Evolutionary conservation across 2,329 filamentous ascomycete genomes (phyloP).

Genomic region (Parastagonospora avenae): DNA sequence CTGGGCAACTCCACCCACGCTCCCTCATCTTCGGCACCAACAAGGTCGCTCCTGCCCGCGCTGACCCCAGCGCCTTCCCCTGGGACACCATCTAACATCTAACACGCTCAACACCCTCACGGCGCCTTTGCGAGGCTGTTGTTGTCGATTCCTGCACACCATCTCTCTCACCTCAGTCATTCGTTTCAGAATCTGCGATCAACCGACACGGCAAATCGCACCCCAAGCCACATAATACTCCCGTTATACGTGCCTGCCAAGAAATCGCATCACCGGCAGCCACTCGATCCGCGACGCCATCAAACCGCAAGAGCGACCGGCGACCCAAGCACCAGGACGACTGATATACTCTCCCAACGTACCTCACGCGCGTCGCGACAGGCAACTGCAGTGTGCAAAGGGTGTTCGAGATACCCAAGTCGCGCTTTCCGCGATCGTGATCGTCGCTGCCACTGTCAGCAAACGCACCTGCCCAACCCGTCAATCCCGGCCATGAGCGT

Average conservation of each 20-base stretch:
- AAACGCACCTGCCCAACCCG: conserved; percentile 5
- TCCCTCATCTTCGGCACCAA: conserved; percentile 11
- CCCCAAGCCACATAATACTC: conserved; percentile 20
- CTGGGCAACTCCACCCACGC: conserved; percentile 4
- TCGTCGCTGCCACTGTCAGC: conserved; percentile 12
- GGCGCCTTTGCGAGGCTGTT: conserved; percentile 23
- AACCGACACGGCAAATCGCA: conserved; percentile 15
- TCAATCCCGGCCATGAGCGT: conserved; percentile 18
- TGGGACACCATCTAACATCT: conserved; percentile 14
- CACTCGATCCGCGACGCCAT: conserved; percentile 21
- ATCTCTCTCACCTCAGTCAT: conserved; percentile 45
- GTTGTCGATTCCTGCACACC: conserved; percentile 15
- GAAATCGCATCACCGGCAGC: conserved; percentile 22
- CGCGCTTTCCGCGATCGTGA: conserved; percentile 11
- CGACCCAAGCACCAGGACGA: neutral
- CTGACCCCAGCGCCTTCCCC: conserved; percentile 14
- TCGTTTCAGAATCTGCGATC: conserved; percentile 38
- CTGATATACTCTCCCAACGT: neutral
- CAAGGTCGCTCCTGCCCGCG: conserved; percentile 11
- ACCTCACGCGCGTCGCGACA: neutral
- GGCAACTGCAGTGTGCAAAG: conserved; percentile 5
- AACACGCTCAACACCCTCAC: conserved; percentile 21
- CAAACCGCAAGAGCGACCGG: conserved; percentile 20
- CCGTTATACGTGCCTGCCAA: conserved; percentile 20
- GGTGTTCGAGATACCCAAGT: conserved; percentile 1